These are phyloP conservation scores for Geum urbanum DNA, from an alignment of 306 rosid species.

Conservation along the genomic window DNA sequence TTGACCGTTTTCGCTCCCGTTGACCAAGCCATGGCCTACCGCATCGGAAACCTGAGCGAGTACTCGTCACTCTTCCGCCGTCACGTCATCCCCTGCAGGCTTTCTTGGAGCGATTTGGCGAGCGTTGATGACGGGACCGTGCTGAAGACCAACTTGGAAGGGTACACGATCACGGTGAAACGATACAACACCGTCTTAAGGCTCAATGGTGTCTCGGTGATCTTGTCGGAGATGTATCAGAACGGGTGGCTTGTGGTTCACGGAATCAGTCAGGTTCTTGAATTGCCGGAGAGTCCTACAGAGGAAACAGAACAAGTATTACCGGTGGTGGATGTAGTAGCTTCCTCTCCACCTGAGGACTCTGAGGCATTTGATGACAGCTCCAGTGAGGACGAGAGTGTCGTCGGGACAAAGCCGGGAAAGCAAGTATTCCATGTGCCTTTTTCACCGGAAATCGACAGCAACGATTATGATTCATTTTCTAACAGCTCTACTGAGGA, in stretches of 20 bases:
- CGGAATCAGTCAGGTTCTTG: constrained; percentile 33
- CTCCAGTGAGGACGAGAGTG: not conserved
- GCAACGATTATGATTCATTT: not conserved
- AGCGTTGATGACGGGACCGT: constrained; percentile 27
- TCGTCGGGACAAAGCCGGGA: not conserved
- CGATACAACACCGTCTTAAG: constrained; percentile 17
- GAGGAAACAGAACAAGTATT: not conserved
- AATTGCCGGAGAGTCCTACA: not conserved
- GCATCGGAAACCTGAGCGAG: constrained; percentile 15
- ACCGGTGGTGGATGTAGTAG: not conserved
- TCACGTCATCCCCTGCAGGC: constrained; percentile 52
- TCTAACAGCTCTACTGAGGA: not conserved
- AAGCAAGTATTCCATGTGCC: not conserved
- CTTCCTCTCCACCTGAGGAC: constrained; percentile 3
- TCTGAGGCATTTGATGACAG: not conserved
- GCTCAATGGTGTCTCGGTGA: constrained; percentile 37
- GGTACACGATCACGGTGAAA: constrained; percentile 33
- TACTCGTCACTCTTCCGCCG: constrained; percentile 32
- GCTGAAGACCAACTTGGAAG: constrained; percentile 34
- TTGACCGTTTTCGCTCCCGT: constrained; percentile 42
- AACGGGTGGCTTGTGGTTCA: constrained; percentile 41
- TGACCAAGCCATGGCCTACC: constrained; percentile 26
- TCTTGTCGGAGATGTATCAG: constrained; percentile 35
- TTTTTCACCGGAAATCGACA: constrained; percentile 5
- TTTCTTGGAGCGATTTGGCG: constrained; percentile 43